Evolutionary conservation across 495 filamentous ascomycete genomes (phyloP), one percentile per base, ranked within the genome.

Genomic region (Xylaria grammica): DNA sequence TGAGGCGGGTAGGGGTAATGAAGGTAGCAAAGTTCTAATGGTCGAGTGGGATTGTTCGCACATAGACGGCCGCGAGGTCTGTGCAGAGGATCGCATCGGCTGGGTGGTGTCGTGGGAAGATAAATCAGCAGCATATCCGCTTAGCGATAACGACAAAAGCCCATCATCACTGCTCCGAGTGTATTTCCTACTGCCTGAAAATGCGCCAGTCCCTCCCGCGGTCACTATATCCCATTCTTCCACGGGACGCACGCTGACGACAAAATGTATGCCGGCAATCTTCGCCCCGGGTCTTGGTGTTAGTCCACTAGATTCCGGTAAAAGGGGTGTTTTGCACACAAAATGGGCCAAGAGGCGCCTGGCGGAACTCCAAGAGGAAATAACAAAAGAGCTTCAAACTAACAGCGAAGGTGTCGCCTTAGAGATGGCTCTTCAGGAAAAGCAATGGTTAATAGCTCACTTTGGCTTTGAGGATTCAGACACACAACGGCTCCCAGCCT

Each of bases 11-110:
- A 86, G 86, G 66, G 89, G 83, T 1, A 91, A 91, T 67, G 91
- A 93, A 40, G 92, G 91, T 9, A 93, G 90, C 32, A 94, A 94
- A 77, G 88, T 96, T 50, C 72, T 94, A 51, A 92, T 94, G 90
- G 84, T 94, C 11, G 90, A 94, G 65, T 94, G 91, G 91, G 87
- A 91, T 66, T 87, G 87, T 36, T 81, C 86, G 34, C 77, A 82
- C 24, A 63, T 75, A 15, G 72, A 69, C 34, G 65, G 77, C 68
- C 70, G 79, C 38, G 58, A 45, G 27, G 3, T 38, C 32, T 0
- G 20, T 30, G 8, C 56, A 20, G 17, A 44, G 20, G 36, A 60
- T 42, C 32, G 58, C 24, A 71, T 45, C n/a, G 79, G 85, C 40
- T 94, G 92, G 91, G 84, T 88, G 44, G 86, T 96, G 10, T 85